Evolutionary conservation across 192 early-diverging fungal species (phyloP).

Genomic region (Ambispora gerdemannii): DNA sequence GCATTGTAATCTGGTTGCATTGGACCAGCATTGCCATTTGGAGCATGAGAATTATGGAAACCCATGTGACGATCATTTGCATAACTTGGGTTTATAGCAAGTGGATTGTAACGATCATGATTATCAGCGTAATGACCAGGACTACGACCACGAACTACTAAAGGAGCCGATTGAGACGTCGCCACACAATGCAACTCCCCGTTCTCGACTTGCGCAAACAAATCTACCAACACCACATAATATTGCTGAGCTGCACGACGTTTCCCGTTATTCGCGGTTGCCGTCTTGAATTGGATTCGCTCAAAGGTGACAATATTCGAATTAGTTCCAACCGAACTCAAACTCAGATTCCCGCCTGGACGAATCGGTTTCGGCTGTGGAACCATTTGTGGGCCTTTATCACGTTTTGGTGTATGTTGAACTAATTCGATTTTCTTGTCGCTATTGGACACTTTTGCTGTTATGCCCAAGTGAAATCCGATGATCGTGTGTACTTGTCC

Average conservation of each 20-base stretch:
- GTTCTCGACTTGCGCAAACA: constrained; percentile 69
- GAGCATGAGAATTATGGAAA: constrained; percentile 1
- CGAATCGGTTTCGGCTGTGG: constrained; percentile 55
- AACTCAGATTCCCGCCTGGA: constrained; percentile 57
- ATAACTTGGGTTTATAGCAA: constrained; percentile 23
- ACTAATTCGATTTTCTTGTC: constrained; percentile 78
- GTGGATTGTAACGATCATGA: constrained; percentile 38
- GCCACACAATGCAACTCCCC: constrained; percentile 62
- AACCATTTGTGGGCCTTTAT: constrained; percentile 85
- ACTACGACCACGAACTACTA: constrained; percentile 91
- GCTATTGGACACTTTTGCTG: constrained; percentile 67
- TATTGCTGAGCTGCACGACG: constrained; percentile 93
- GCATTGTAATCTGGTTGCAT: constrained; percentile 32
- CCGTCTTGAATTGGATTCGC: constrained; percentile 94
- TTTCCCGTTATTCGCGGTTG: constrained; percentile 94
- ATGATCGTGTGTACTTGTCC: constrained; percentile 51
- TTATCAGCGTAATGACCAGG: constrained; percentile 90
- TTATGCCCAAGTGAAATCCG: constrained; percentile 72
- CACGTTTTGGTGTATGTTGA: constrained; percentile 88
- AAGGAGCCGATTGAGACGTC: constrained; percentile 65
- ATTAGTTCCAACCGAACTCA: constrained; percentile 36
- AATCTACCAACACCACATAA: constrained; percentile 75
- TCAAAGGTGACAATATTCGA: constrained; percentile 75
- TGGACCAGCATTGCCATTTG: constrained; percentile 26
- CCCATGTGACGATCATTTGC: constrained; percentile 18